Evolutionary conservation across 768 basidiomycete species (phyloP), one percentile per base, ranked within the genome.

Genomic region (Sarcomyxa edulis): DNA sequence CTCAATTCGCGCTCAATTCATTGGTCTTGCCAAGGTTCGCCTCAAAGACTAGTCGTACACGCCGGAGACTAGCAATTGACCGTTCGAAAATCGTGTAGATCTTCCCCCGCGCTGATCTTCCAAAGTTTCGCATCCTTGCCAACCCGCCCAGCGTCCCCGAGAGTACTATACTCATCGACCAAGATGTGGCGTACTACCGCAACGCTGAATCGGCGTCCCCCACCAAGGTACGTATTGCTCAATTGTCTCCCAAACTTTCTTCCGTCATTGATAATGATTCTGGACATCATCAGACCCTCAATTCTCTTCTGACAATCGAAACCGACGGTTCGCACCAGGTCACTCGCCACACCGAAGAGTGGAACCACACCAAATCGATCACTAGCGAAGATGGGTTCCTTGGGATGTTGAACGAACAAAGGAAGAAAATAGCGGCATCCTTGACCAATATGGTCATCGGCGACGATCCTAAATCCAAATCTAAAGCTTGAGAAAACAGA

Each of bases 111-210:
- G 67, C 66, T 9, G 66, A 69, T 24, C 57, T 74, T 11, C 58
- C 58, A 2, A 65, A 56, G 31, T 66, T 71, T 43, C 63, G 66
- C 6, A 29, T 72, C 12, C 50, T 72, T 6, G 37, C 65, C 45
- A 71, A 64, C 33, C 70, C 71, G 2, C 37, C 58, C 2, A 58
- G 53, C 6, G 46, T 66, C 5, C 57, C 63, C 11, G 45, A 56
- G 26, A 66, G 52, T 40, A 62, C 56, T 8, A 55, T 72, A 19
- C 55, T 72, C 22, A 66, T 72, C 33, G 69, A 71, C 47, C 69
- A 67, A 47, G 68, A 74, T 39, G 69, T 74, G 4, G 53, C 62
- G 0, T 72, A 72, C 47, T 71, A 52, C 49, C 60, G 64, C 11
- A 53, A 66, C 35, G 50, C 60, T 4, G n/a, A n/a, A n/a, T 50